phyloP scores from a whole-genome alignment of 192 early-diverging fungal genomes.

The Mortierella antarctica region DNA sequence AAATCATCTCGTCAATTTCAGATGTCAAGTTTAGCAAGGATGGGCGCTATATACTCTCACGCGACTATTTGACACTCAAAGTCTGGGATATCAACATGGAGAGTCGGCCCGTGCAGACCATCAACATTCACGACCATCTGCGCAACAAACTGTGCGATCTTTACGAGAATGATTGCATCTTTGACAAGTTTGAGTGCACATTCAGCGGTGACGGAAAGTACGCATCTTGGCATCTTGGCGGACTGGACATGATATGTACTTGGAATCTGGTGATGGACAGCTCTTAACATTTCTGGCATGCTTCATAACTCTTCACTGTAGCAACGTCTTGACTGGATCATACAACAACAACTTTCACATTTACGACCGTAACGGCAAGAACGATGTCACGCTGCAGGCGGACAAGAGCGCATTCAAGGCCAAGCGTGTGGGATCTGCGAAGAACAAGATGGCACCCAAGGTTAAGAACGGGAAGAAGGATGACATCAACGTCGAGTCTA shows the following conservation, averaged over 20 bases:
- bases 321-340: slow-evolving; percentile 92
- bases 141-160: slow-evolving; percentile 96
- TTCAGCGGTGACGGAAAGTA: slow-evolving; percentile 96
- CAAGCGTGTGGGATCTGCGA: slow-evolving; percentile 85
- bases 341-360: slow-evolving; percentile 99
- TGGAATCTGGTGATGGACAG: background rate
- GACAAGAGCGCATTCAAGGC: slow-evolving; percentile 99
- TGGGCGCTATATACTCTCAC: slow-evolving; percentile 96
- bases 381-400: slow-evolving; percentile 91
- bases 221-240: slow-evolving; percentile 30
- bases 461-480: slow-evolving; percentile 62
- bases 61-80: slow-evolving; percentile 97
- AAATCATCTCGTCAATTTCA: slow-evolving; percentile 98
- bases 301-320: slow-evolving; percentile 27
- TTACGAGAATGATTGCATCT: slow-evolving; percentile 99
- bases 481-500: slow-evolving; percentile 86
- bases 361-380: slow-evolving; percentile 84
- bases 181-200: slow-evolving; percentile 99
- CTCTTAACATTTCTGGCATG: background rate
- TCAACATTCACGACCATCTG: slow-evolving; percentile 97
- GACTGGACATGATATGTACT: background rate
- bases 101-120: slow-evolving; percentile 90
- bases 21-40: slow-evolving; percentile 97
- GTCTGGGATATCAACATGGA: slow-evolving; percentile 99
- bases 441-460: slow-evolving; percentile 72